Evolutionary conservation across 1,284 basidiomycete genomes (phyloP), one percentile per base, ranked within the genome.

Genomic region (Cryptococcus deneoformans): DNA sequence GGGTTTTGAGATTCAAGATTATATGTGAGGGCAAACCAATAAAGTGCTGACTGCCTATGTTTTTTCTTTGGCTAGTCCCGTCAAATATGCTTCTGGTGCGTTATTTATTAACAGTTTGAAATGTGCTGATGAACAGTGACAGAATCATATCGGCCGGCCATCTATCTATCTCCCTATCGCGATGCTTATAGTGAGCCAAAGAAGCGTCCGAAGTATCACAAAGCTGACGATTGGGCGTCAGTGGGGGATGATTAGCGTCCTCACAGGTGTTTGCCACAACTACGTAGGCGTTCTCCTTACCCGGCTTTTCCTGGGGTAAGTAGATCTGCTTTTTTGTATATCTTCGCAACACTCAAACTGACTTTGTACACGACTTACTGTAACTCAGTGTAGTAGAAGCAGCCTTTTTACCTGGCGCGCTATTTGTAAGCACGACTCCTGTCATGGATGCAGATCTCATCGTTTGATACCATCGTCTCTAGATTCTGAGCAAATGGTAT

Each of bases 141-240:
- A 90, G 58, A 87, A 88, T 64, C 81, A 83, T 62, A 83, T 87
- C 53, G 87, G 85, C 50, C 84, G 81, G 63, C 89, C 89, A 1
- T 89, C 87, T 0, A 68, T 87, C 48, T 90, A 90, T 73, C 80
- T 91, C 8, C 86, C 88, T 0, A 62, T 65, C 50, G 87, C 86
- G 62, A 89, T 90, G 85, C 77, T 71, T 5, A 48, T 77, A 5
- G 61, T 64, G 40, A 54, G 59, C 65, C 20, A 20, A 20, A 20
- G 20, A 20, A 20, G 20, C 20, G 20, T 35, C 10, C 40, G 38
- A 35, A 6, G 6, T 11, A 34, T 83, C 20, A 64, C 86, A 51
- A 10, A 50, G 36, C 50, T 51, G 37, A n/a, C 9, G 16, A 34
- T 8, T 43, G 20, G 10, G 20, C 20, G 20, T 7, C 16, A 66